phyloP scores from a whole-genome alignment of 768 basidiomycete species.

The Tylopilus balloui region DNA sequence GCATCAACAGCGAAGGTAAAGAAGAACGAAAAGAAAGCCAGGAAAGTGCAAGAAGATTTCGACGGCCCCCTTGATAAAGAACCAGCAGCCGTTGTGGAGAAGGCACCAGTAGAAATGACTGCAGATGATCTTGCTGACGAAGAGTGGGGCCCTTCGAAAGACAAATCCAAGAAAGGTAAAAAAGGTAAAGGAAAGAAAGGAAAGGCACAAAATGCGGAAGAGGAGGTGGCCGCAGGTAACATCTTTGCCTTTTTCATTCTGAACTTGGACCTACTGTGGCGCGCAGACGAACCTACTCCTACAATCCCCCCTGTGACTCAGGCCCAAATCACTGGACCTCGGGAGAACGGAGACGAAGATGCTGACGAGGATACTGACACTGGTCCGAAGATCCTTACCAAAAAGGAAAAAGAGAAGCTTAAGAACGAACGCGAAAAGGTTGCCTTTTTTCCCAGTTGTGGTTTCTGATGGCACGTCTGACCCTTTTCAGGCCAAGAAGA shows the following conservation, averaged over 20 bases:
- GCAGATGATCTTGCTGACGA: slow-evolving; percentile 74
- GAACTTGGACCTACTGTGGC: neutral
- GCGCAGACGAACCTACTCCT: slow-evolving; percentile 22
- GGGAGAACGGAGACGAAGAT: slow-evolving; percentile 36
- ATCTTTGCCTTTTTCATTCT: neutral
- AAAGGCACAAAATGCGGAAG: slow-evolving; percentile 17
- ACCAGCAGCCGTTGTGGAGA: slow-evolving; percentile 25
- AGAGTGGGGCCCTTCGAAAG: slow-evolving; percentile 54
- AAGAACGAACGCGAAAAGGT: slow-evolving; percentile 99
- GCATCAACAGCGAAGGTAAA: slow-evolving; percentile 47
- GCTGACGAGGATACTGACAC: slow-evolving; percentile 49
- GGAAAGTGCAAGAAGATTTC: slow-evolving; percentile 34
- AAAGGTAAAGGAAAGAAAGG: slow-evolving; percentile 21
- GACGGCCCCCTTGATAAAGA: slow-evolving; percentile 29
- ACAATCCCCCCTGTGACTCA: slow-evolving; percentile 28
- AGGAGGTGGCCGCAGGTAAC: slow-evolving; percentile 11
- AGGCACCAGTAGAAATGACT: slow-evolving; percentile 47
- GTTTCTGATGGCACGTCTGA: slow-evolving; percentile 9
- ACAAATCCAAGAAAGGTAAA: slow-evolving; percentile 23
- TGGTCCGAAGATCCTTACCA: slow-evolving; percentile 70
- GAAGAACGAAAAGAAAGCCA: slow-evolving; percentile 52
- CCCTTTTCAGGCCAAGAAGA: slow-evolving; percentile 54
- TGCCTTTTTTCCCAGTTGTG: slow-evolving; percentile 3
- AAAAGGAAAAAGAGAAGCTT: slow-evolving; percentile 95
- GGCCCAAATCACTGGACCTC: slow-evolving; percentile 27